These are phyloP conservation scores for Microdochium trichocladiopsis DNA, from an alignment of 2,329 filamentous ascomycete species.

Conservation along the genomic window DNA sequence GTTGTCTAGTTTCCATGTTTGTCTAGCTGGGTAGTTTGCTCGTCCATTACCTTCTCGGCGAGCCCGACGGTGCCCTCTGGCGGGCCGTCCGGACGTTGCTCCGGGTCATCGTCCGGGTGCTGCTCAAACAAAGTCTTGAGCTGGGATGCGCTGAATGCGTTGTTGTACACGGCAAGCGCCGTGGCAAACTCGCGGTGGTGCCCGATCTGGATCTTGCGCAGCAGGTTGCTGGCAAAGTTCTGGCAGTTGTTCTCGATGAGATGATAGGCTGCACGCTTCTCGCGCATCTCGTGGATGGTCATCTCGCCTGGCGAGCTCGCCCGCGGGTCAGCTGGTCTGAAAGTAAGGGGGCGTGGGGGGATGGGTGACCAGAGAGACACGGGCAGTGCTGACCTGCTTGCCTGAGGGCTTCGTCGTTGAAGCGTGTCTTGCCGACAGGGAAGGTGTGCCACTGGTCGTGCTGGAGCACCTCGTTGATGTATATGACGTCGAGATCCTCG, in stretches of 20 bases:
- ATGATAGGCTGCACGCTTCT: slow-evolving; percentile 43
- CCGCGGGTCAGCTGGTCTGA: too few relatives aligned
- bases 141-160: slow-evolving; percentile 38
- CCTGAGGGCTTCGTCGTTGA: slow-evolving; percentile 45
- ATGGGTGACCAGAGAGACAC: background rate
- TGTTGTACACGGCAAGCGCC: slow-evolving; percentile 44
- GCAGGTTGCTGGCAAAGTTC: slow-evolving; percentile 43
- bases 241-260: slow-evolving; percentile 56
- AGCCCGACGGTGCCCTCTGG: slow-evolving; percentile 33
- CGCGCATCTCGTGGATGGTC: slow-evolving; percentile 43
- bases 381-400: slow-evolving; percentile 31
- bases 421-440: slow-evolving; percentile 42
- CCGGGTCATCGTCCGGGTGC: slow-evolving; percentile 21
- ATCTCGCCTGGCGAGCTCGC: slow-evolving; percentile 34
- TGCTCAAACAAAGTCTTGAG: slow-evolving; percentile 43
- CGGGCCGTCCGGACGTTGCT: slow-evolving; percentile 10
- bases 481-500: slow-evolving; percentile 48
- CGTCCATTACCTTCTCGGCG: slow-evolving; percentile 45
- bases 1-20: too few relatives aligned
- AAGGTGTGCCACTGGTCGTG: slow-evolving; percentile 43
- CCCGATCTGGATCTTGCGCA: slow-evolving; percentile 47
- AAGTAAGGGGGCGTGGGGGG: too few relatives aligned
- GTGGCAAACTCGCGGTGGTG: slow-evolving; percentile 44
- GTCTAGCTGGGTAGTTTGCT: slow-evolving; percentile 44
- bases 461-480: slow-evolving; percentile 41